Base-by-base conservation (phyloP, 1,284 basidiomycete species). In the Ustilago sp. region DNA sequence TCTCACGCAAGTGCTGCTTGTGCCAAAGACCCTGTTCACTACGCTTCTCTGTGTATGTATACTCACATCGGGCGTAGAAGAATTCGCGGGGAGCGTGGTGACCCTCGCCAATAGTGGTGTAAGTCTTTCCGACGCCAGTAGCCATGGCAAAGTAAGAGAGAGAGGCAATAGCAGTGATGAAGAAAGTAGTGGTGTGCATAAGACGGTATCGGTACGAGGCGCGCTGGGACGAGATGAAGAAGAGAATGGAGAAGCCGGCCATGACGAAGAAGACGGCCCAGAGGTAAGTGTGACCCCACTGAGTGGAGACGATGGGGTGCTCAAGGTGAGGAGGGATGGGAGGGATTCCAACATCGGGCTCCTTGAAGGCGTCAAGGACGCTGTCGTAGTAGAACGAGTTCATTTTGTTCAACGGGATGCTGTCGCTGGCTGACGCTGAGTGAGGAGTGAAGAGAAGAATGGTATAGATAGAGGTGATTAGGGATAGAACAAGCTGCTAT, bases 61-160 rank as follows among this genome's bases (percentile, higher is more conserved):
- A 73, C 74, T 73, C 64, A 77, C 75, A 81, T 62, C 80, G 78
- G 58, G 80, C 78, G 38, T 59, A 80, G 69, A 63, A 77, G 56
- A 81, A 80, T 52, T 80, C 74, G 47, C 75, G 67, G 45, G 67
- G 71, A 39, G 60, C 53, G 28, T 51, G 34, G 67, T 71, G 71
- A 34, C 60, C n/a, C 28, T 63, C 58, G 45, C 69, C 73, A 36
- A 64, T 63, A 38, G 59, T 59, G 50, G 65, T 61, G 12, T 62
- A 28, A n/a, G 72, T 70, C 64, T 74, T 74, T 15, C 78, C 80
- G 28, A 81, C 59, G 51, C 80, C 80, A 31, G 78, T 72, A 35
- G 80, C 80, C 80, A 81, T 81, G 65, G 76, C 75, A 72, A 78
- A 80, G 78, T 81, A 81, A 11, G 80, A 73, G 48, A 69, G 34